Evolutionary conservation across 176 grass and related monocot species (phyloP).

Genomic region (Phragmites australis): DNA sequence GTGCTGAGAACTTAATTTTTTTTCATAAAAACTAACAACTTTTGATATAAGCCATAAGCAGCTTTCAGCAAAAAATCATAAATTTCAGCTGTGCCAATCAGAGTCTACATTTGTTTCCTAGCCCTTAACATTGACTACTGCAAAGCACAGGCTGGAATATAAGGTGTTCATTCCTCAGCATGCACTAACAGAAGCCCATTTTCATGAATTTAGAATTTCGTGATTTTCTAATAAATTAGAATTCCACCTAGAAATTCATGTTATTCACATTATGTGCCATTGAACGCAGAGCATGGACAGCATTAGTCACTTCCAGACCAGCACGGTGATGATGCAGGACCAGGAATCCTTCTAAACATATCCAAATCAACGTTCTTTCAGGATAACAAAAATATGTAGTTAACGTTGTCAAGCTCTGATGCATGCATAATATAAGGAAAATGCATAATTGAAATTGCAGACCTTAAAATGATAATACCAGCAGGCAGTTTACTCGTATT

Average conservation of each 20-base stretch:
- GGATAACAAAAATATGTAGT: background rate
- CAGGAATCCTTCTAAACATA: background rate
- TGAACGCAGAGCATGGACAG: background rate
- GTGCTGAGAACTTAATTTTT: no score
- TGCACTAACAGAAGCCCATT: background rate
- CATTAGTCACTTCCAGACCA: background rate
- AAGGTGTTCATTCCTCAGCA: background rate
- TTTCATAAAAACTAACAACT: no score
- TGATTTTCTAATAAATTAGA: background rate
- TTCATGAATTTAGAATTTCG: slow-evolving; percentile 8
- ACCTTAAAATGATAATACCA: background rate
- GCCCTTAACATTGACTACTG: no score
- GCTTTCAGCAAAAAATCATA: no score
- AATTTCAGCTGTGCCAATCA: no score
- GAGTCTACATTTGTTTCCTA: background rate
- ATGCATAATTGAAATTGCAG: background rate
- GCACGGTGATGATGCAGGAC: background rate
- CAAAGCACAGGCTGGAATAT: background rate
- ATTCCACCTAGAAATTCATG: background rate
- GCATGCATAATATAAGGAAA: background rate
- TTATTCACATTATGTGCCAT: background rate
- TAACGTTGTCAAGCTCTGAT: background rate
- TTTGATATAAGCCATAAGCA: no score
- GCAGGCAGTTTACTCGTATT: slow-evolving; percentile 3
- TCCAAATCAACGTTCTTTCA: background rate